Conservation (phyloP, 1,284 basidiomycete species). For the Pascua guehoae region DNA sequence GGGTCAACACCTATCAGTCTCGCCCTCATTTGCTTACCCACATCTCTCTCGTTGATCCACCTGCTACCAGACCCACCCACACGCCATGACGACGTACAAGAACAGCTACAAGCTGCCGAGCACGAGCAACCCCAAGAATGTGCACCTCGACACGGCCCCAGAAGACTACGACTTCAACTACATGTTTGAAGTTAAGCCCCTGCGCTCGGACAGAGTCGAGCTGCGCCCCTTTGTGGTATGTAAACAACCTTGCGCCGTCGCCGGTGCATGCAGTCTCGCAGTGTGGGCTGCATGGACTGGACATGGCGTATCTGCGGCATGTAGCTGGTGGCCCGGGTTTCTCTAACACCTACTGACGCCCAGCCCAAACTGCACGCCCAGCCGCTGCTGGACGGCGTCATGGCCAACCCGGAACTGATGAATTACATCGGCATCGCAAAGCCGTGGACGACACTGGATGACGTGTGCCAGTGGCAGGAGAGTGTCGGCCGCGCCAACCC, state of each 20-base stretch:
- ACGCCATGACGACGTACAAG: slow-evolving; percentile 11
- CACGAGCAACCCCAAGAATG: slow-evolving; percentile 16
- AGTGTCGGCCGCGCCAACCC: slow-evolving; percentile 19
- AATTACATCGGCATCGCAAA: slow-evolving; percentile 22
- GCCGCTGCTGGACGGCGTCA: slow-evolving; percentile 25
- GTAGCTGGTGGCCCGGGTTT: too few species aligned
- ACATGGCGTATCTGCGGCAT: too few species aligned
- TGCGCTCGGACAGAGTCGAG: slow-evolving; percentile 30
- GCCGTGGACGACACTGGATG: slow-evolving; percentile 22
- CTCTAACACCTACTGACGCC: not conserved
- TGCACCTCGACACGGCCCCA: slow-evolving; percentile 30
- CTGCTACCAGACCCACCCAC: not conserved
- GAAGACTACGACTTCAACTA: slow-evolving; percentile 47
- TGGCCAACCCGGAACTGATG: slow-evolving; percentile 22
- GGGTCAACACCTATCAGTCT: not conserved
- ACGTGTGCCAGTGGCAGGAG: slow-evolving; percentile 32
- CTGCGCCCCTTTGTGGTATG: slow-evolving; percentile 15
- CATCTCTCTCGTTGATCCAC: not conserved
- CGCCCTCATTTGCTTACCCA: not conserved
- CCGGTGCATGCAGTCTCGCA: too few species aligned
- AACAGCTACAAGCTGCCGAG: slow-evolving; percentile 27
- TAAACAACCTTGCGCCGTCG: not conserved
- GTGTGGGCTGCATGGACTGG: too few species aligned
- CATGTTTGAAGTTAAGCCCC: slow-evolving; percentile 29
- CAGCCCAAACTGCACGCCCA: slow-evolving; percentile 29